Conservation (phyloP, 1,139 yeast genomes). For the Yamadazyma oceani region DNA sequence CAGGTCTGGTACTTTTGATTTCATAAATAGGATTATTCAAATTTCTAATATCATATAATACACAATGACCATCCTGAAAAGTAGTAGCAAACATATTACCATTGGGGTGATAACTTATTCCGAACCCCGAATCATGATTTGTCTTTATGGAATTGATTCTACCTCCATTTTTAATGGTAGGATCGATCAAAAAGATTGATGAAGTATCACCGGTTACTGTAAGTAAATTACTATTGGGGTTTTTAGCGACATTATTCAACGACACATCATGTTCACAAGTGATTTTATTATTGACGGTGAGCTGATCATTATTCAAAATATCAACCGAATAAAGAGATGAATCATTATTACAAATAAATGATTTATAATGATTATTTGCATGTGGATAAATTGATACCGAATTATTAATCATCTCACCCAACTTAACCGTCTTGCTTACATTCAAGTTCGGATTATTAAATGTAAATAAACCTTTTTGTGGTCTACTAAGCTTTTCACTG, state of each 20-base stretch:
- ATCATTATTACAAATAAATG: conserved; percentile 83
- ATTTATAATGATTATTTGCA: conserved; percentile 38
- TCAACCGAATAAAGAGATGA: conserved; percentile 66
- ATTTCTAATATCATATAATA: conserved; percentile 74
- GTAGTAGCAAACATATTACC: conserved; percentile 76
- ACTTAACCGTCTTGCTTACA: conserved; percentile 47
- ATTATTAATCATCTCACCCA: conserved; percentile 84
- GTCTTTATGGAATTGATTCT: conserved; percentile 45
- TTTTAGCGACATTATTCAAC: conserved; percentile 38
- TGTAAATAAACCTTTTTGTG: conserved; percentile 60
- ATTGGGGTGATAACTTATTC: conserved; percentile 73
- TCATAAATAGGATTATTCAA: conserved; percentile 50
- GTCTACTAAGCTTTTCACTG: conserved; percentile 18
- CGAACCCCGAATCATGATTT: conserved; percentile 76
- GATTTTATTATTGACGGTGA: conserved; percentile 30
- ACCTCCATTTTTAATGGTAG: conserved; percentile 19
- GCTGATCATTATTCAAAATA: conserved; percentile 51
- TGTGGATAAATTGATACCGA: conserved; percentile 60
- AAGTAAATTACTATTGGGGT: conserved; percentile 32
- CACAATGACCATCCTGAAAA: conserved; percentile 81
- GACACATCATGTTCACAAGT: conserved; percentile 42
- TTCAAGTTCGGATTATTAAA: conserved; percentile 51
- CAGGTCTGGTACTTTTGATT: conserved; percentile 59
- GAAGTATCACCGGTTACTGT: conserved; percentile 46
- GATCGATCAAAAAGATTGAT: conserved; percentile 39